Conservation (phyloP, 2,329 filamentous ascomycete genomes). For the Cordyceps farinosa region DNA sequence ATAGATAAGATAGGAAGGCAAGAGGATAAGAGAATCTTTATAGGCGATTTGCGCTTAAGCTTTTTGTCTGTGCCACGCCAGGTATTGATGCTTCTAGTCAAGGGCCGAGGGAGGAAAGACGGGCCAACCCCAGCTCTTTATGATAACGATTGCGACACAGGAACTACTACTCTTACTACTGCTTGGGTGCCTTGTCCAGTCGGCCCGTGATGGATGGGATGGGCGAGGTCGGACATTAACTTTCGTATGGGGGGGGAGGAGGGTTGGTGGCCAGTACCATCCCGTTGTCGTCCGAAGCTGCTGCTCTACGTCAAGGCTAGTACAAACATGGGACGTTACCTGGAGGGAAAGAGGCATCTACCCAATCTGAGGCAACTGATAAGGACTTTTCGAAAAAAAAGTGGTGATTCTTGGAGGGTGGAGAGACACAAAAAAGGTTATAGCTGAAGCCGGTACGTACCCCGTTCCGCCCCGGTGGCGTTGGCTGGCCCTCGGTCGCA, state of each 20-base stretch:
- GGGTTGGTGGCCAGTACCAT: background rate
- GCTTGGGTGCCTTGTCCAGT: background rate
- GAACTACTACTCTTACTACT: background rate
- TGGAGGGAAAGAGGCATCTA: background rate
- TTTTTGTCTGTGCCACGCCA: background rate
- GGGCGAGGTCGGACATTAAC: conserved; percentile 12
- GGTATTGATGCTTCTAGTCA: background rate
- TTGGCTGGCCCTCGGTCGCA: conserved; percentile 1
- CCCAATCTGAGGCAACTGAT: conserved; percentile 11
- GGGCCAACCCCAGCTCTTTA: conserved; percentile 8
- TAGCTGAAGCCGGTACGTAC: background rate
- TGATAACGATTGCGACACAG: conserved; percentile 2
- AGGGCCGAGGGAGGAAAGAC: background rate
- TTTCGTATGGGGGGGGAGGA: background rate
- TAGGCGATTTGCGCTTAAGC: background rate
- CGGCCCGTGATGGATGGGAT: conserved; percentile 15
- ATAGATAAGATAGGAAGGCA: background rate
- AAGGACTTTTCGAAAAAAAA: background rate
- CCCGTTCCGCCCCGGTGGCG: background rate
- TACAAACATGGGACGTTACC: conserved; percentile 15
- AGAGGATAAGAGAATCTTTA: conserved; percentile 8
- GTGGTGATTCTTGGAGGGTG: conserved; percentile 1
- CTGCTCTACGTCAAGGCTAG: background rate
- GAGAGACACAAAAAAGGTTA: background rate
- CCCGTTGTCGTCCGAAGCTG: conserved; percentile 13